These are phyloP conservation scores for Mortierella hygrophila DNA, from an alignment of 192 early-diverging fungal species.

Conservation along the genomic window DNA sequence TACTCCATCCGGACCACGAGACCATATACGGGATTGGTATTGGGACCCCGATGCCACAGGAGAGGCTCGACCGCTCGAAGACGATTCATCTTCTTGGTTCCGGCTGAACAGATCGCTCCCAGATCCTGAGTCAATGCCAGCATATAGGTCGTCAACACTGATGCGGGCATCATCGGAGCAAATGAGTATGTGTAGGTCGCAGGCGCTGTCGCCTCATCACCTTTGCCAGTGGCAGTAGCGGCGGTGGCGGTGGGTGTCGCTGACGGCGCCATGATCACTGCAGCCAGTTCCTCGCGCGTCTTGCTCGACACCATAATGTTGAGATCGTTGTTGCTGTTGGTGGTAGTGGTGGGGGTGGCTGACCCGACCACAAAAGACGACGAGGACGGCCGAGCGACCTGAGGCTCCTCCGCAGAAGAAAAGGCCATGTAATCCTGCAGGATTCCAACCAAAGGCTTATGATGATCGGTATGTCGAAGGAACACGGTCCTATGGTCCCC, in stretches of 20 bases:
- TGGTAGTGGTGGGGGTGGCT: background rate
- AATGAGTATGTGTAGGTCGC: constrained; percentile 57
- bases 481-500: constrained; percentile 50
- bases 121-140: constrained; percentile 50
- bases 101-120: constrained; percentile 61
- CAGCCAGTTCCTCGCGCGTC: constrained; percentile 24
- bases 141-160: constrained; percentile 54
- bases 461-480: constrained; percentile 60
- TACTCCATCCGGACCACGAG: constrained; percentile 67
- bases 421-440: constrained; percentile 57
- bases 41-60: constrained; percentile 70
- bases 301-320: constrained; percentile 41
- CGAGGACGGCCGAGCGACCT: background rate
- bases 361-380: background rate
- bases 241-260: background rate
- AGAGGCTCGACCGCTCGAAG: constrained; percentile 52
- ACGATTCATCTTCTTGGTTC: constrained; percentile 46
- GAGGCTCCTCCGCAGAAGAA: background rate
- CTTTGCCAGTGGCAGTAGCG: background rate
- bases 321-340: background rate
- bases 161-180: constrained; percentile 61
- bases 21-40: constrained; percentile 71
- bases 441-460: constrained; percentile 51
- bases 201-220: background rate
- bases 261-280: constrained; percentile 11